These are phyloP conservation scores for Wickerhamiella cacticola DNA, from an alignment of 805 yeast species.

Conservation along the genomic window DNA sequence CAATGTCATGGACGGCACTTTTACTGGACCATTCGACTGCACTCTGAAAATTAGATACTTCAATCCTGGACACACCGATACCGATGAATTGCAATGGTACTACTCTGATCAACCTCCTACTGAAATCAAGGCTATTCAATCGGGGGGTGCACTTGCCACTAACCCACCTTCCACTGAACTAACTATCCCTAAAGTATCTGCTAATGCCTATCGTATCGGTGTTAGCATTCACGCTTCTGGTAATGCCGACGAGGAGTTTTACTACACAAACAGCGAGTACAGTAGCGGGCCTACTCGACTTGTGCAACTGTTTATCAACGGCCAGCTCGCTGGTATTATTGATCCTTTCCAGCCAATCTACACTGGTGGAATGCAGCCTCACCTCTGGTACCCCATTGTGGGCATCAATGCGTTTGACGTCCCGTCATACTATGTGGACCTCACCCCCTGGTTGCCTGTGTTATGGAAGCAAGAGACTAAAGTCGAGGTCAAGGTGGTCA, in stretches of 20 bases:
- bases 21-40: slow-evolving; percentile 51
- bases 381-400: slow-evolving; percentile 72
- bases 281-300: slow-evolving; percentile 33
- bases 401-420: slow-evolving; percentile 63
- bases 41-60: slow-evolving; percentile 42
- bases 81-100: slow-evolving; percentile 14
- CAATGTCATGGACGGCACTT: slow-evolving; percentile 39
- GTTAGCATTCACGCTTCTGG: slow-evolving; percentile 58
- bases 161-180: slow-evolving; percentile 4
- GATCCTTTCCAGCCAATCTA: slow-evolving; percentile 63
- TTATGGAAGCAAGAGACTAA: slow-evolving; percentile 45
- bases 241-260: slow-evolving; percentile 70
- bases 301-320: slow-evolving; percentile 50
- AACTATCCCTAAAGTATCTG: slow-evolving; percentile 29
- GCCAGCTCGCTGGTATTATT: slow-evolving; percentile 44
- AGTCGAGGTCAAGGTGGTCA: slow-evolving; percentile 42
- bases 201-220: slow-evolving; percentile 47
- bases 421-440: slow-evolving; percentile 54
- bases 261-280: slow-evolving; percentile 40
- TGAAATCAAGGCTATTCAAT: slow-evolving; percentile 5
- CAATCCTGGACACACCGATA: slow-evolving; percentile 20
- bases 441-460: slow-evolving; percentile 58
- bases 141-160: slow-evolving; percentile 4
- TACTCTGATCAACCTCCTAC: slow-evolving; percentile 15
- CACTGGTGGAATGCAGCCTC: slow-evolving; percentile 74